Percentiles rank a stretch among this genome's conserved stretches.
phyloP scores from a whole-genome alignment of 805 yeast genomes.

The Nematodospora valgi region DNA sequence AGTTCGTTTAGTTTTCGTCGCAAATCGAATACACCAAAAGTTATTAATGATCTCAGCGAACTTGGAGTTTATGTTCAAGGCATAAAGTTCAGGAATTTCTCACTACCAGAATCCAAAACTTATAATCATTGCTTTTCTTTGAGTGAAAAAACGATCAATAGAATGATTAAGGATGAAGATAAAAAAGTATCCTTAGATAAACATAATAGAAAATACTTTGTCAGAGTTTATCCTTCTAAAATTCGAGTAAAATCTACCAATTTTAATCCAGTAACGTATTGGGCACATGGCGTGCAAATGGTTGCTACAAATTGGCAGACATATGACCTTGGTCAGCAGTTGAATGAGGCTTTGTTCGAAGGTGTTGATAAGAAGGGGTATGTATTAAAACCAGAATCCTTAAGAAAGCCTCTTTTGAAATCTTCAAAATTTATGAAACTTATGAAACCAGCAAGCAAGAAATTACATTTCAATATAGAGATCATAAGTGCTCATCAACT shows the following conservation, averaged over 20 bases:
- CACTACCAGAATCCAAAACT: conserved; percentile 81
- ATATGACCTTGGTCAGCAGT: conserved; percentile 81
- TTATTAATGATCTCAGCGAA: conserved; percentile 45
- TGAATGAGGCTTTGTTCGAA: conserved; percentile 80
- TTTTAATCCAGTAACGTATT: conserved; percentile 72
- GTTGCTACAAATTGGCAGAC: conserved; percentile 98
- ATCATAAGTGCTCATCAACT: conserved; percentile 83
- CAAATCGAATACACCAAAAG: conserved; percentile 18
- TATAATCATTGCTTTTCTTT: conserved; percentile 82
- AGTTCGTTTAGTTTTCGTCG: conserved; percentile 21
- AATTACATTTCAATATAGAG: conserved; percentile 21
- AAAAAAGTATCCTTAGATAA: conserved; percentile 57
- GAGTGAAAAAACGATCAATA: conserved; percentile 65
- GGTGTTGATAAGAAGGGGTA: conserved; percentile 65
- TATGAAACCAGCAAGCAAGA: conserved; percentile 3
- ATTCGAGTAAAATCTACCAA: conserved; percentile 75
- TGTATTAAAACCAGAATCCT: conserved; percentile 62
- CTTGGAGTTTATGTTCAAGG: conserved; percentile 77
- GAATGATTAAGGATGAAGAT: conserved; percentile 60
- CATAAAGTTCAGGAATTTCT: conserved; percentile 72
- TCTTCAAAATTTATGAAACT: conserved; percentile 12
- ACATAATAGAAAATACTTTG: conserved; percentile 71
- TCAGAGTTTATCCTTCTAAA: conserved; percentile 87
- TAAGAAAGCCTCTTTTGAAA: conserved; percentile 36
- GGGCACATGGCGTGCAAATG: conserved; percentile 89